Evolutionary conservation across 192 early-diverging fungal genomes (phyloP), one percentile per base, ranked within the genome.

Genomic region (Coemansia sp.): DNA sequence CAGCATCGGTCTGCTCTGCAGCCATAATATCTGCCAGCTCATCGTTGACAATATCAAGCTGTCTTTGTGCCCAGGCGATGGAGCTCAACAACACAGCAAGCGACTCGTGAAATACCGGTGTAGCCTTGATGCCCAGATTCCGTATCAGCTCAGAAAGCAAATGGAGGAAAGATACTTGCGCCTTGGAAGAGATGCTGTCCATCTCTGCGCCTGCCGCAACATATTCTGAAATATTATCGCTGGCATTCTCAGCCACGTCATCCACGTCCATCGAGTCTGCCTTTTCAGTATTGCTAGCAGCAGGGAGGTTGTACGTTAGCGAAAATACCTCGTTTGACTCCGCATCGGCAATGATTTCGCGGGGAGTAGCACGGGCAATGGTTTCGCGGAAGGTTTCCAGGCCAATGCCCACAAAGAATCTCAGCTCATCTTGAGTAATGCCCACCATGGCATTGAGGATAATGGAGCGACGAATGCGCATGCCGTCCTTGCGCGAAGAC

Each of bases 391-490:
- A 97, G 2, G 93, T 85, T 46, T 83, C 86, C 11, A 97, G 64
- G 63, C 96, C 87, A 45, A 99, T 77, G 39, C 88, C 78, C 15
- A 96, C 69, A 36, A 99, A 88, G 14, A 76, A 63, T 20, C 64
- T 76, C 21, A 92, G 76, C 60, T 96, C 92, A 6, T 65, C 59
- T 28, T 77, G 69, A 4, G 75, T 59, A 48, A 90, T 81, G 12
- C 81, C 80, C n/a, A 86, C 80, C 21, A 97, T 72, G 20, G 88
- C 92, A n/a, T 82, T 80, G 46, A 98, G 78, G 51, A 97, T 88
- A 16, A 92, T 92, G 45, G 80, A 78, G 43, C 94, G 83, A 3
- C 96, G 85, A 3, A 86, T 80, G 26, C 77, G 67, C 61, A 86
- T 84, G 34, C 81, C 88, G 40, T 81, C 76, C 52, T 88, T 89